These are phyloP conservation scores for Yamadazyma trypodendri DNA, from an alignment of 1,139 yeast species.

Conservation along the genomic window DNA sequence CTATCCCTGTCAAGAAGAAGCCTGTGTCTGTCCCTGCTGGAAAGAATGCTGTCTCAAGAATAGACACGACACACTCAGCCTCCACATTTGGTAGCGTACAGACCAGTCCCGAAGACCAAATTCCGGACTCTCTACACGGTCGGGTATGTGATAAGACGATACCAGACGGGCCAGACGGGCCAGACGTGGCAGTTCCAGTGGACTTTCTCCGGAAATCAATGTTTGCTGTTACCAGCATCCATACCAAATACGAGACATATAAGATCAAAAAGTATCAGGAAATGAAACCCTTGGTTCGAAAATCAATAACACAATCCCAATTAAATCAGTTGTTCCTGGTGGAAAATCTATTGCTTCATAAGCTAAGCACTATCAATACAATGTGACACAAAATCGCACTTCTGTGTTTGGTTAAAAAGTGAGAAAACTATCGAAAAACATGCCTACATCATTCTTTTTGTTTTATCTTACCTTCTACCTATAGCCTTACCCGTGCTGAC, in stretches of 20 bases:
- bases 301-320: conserved; percentile 10
- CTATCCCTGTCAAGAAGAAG: no score
- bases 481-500: not conserved
- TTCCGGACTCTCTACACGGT: no score
- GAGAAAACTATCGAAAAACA: not conserved
- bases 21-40: not conserved
- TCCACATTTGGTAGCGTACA: no score
- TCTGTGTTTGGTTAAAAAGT: not conserved
- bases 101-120: no score
- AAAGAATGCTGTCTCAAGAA: no score
- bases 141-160: no score
- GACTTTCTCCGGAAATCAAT: not conserved
- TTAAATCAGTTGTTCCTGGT: conserved; percentile 10
- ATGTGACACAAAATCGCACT: not conserved
- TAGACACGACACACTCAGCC: no score
- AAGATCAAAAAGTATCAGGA: conserved; percentile 12
- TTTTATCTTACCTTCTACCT: not conserved
- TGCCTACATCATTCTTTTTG: not conserved
- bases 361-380: not conserved
- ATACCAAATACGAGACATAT: conserved; percentile 11
- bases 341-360: conserved; percentile 3
- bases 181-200: no score
- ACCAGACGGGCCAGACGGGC: no score
- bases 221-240: conserved; percentile 6
- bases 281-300: conserved; percentile 7